A percentile compares a stretch with the other conserved stretches of the same genome.
These are phyloP conservation scores for Candida ficus DNA, from an alignment of 805 yeast species.

Conservation along the genomic window DNA sequence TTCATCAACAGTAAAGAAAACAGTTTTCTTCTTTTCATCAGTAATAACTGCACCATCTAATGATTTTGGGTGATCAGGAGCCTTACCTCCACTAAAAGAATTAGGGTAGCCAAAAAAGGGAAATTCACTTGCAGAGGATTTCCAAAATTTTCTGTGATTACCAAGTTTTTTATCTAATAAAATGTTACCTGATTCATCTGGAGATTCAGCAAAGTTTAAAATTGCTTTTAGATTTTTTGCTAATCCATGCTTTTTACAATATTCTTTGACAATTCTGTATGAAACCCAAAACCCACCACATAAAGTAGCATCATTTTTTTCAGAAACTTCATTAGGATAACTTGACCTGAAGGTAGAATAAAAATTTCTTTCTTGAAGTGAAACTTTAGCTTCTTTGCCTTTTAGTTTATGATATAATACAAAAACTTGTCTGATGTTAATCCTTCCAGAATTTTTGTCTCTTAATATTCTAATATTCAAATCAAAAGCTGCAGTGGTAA, in stretches of 20 bases:
- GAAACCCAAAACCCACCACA: conserved; percentile 29
- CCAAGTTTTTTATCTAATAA: conserved; percentile 11
- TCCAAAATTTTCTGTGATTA: conserved; percentile 10
- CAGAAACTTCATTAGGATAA: conserved; percentile 2
- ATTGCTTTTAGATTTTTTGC: conserved; percentile 12
- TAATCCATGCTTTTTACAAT: conserved; percentile 18
- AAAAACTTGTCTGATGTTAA: conserved; percentile 25
- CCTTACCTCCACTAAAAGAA: conserved; percentile 17
- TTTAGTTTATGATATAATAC: conserved; percentile 14
- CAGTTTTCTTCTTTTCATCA: neutral
- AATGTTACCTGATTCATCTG: conserved; percentile 8
- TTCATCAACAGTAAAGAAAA: conserved; percentile 2
- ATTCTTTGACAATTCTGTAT: conserved; percentile 11
- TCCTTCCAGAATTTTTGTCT: conserved; percentile 10
- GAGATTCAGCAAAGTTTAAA: conserved; percentile 13
- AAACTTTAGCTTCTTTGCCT: conserved; percentile 7
- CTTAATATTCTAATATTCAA: conserved; percentile 22
- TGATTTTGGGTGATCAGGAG: conserved; percentile 11
- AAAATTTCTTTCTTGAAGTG: conserved; percentile 14
- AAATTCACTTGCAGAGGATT: conserved; percentile 9
- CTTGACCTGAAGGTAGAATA: conserved; percentile 7
- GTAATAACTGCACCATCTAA: neutral
- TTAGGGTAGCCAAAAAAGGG: conserved; percentile 18
- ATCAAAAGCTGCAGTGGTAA: conserved; percentile 15
- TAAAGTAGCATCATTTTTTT: conserved; percentile 20